Conservation (phyloP, 352 stramenopile genomes). For the Phytophthora multivora region DNA sequence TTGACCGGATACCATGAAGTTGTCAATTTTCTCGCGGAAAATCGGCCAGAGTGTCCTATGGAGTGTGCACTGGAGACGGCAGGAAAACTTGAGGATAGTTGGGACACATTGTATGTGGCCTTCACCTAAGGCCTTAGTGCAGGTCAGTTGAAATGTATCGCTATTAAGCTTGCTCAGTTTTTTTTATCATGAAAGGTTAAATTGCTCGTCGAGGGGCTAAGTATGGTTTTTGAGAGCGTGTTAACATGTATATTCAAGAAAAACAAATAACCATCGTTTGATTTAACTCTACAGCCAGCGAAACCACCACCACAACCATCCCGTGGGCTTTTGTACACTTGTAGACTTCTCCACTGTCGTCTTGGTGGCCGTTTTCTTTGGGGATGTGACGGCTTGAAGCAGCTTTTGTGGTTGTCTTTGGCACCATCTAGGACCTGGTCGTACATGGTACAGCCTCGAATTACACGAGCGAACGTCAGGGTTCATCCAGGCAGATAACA, state of each 20-base stretch:
- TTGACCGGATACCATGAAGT: slow-evolving; percentile 31
- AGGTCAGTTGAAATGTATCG: too few relatives aligned
- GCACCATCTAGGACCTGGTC: slow-evolving; percentile 26
- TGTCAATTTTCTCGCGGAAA: slow-evolving; percentile 21
- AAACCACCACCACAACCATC: slow-evolving; percentile 31
- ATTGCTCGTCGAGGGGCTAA: too few relatives aligned
- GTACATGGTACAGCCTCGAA: slow-evolving; percentile 22
- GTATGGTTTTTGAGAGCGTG: too few relatives aligned
- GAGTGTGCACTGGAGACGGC: slow-evolving; percentile 20
- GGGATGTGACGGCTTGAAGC: background rate
- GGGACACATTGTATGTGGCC: too few relatives aligned
- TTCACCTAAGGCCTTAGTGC: too few relatives aligned
- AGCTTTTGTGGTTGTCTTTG: slow-evolving; percentile 22
- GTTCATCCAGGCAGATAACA: slow-evolving; percentile 39
- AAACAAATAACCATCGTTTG: background rate
- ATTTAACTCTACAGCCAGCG: slow-evolving; percentile 23
- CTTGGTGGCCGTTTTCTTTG: background rate
- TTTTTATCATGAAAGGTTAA: too few relatives aligned
- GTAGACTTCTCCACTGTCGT: slow-evolving; percentile 9
- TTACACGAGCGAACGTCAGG: slow-evolving; percentile 34
- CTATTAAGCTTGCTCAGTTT: too few relatives aligned
- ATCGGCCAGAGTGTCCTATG: slow-evolving; percentile 16
- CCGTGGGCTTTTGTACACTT: slow-evolving; percentile 9
- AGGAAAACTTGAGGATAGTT: background rate
- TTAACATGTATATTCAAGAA: too few relatives aligned